These are phyloP conservation scores for Tetrapisispora taiwanensis DNA, from an alignment of 805 yeast species.

Conservation along the genomic window DNA sequence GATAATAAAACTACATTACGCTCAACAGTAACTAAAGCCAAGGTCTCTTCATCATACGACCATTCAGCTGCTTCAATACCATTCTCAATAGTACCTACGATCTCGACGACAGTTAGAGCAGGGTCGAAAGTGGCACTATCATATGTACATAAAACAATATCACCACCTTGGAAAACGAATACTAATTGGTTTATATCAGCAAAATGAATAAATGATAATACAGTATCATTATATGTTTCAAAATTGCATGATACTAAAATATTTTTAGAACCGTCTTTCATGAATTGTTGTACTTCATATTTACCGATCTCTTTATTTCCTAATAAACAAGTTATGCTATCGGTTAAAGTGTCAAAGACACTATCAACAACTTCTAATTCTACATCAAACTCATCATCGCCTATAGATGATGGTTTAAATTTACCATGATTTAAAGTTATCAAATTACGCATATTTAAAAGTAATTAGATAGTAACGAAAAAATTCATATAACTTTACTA, in stretches of 20 bases:
- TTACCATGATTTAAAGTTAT: constrained; percentile 27
- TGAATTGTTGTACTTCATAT: constrained; percentile 68
- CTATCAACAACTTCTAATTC: constrained; percentile 19
- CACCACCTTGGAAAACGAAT: constrained; percentile 66
- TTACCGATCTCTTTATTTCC: constrained; percentile 44
- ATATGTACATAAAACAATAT: constrained; percentile 56
- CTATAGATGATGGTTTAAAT: constrained; percentile 16
- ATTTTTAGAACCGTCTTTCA: constrained; percentile 49
- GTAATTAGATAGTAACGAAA: too few relatives aligned
- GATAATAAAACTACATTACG: constrained; percentile 56
- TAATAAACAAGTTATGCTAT: constrained; percentile 58
- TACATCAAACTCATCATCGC: constrained; percentile 6
- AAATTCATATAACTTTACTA: too few relatives aligned
- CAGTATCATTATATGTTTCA: constrained; percentile 30
- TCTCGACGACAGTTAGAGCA: constrained; percentile 48
- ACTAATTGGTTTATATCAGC: constrained; percentile 58
- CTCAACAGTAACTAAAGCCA: constrained; percentile 57
- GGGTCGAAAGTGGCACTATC: constrained; percentile 38
- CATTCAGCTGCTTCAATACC: constrained; percentile 67
- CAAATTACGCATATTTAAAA: constrained; percentile 25
- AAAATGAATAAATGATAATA: constrained; percentile 56
- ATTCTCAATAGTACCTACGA: constrained; percentile 75
- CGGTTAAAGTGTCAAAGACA: constrained; percentile 63
- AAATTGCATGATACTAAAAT: constrained; percentile 54
- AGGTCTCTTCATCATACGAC: constrained; percentile 87